Percentiles rank a stretch among this genome's conserved stretches.
phyloP scores from a whole-genome alignment of 805 yeast species.

The Hanseniaspora taiwanica region DNA sequence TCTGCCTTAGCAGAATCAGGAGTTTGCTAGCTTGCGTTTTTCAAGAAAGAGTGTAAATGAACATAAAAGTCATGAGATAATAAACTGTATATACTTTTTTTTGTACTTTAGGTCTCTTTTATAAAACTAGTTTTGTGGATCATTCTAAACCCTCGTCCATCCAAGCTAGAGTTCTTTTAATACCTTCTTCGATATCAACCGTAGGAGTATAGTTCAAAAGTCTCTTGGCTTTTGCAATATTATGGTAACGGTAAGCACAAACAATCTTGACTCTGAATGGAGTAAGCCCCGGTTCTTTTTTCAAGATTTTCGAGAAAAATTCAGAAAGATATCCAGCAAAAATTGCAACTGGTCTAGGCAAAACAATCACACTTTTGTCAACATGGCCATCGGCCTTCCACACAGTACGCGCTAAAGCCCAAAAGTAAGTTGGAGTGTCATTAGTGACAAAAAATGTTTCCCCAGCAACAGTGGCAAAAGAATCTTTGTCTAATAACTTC shows the following conservation, averaged over 20 bases:
- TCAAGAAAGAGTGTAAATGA: no score
- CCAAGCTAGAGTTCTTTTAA: constrained; percentile 70
- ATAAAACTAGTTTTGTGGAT: no score
- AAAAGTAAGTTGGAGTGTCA: constrained; percentile 88
- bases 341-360: constrained; percentile 66
- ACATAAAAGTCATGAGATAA: no score
- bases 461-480: constrained; percentile 49
- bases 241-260: constrained; percentile 88
- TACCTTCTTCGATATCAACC: constrained; percentile 69
- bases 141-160: constrained; percentile 49
- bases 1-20: no score
- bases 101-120: no score
- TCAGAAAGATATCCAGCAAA: constrained; percentile 73
- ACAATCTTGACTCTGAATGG: constrained; percentile 89
- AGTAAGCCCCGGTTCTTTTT: constrained; percentile 87
- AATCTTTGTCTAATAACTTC: constrained; percentile 39
- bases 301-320: constrained; percentile 50
- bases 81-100: no score
- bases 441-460: constrained; percentile 84
- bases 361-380: constrained; percentile 52
- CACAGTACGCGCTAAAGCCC: constrained; percentile 92
- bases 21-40: no score
- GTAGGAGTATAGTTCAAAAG: constrained; percentile 69
- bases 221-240: constrained; percentile 73
- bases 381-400: constrained; percentile 94